These are phyloP conservation scores for Penicillium aurantiogriseum DNA, from an alignment of 2,329 filamentous ascomycete species.

Conservation along the genomic window DNA sequence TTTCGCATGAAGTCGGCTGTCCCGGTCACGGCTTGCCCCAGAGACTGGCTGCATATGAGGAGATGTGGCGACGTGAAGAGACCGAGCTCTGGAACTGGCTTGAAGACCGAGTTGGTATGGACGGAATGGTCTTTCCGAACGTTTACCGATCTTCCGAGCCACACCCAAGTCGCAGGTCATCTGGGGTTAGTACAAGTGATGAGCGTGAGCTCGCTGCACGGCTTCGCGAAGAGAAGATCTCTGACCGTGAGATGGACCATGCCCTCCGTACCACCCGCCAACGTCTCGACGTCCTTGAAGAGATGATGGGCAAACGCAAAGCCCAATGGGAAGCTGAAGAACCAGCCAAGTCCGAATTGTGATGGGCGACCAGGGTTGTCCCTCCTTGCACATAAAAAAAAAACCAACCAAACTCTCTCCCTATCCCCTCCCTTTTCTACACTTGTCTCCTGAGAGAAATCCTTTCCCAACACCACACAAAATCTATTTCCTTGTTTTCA, in stretches of 20 bases:
- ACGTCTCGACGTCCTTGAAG: constrained; percentile 72
- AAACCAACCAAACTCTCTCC: not conserved
- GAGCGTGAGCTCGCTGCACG: constrained; percentile 54
- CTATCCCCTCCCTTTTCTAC: not conserved
- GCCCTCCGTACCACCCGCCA: constrained; percentile 85
- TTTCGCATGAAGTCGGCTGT: constrained; percentile 38
- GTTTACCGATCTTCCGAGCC: constrained; percentile 32
- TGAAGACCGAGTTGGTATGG: constrained; percentile 78
- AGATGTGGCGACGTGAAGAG: constrained; percentile 87
- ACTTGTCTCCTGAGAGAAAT: not conserved
- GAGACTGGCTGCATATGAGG: constrained; percentile 79
- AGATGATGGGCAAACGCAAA: constrained; percentile 64
- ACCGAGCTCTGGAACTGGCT: constrained; percentile 91
- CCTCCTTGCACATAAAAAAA: not conserved
- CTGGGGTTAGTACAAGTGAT: constrained; percentile 36
- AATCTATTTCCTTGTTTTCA: not conserved
- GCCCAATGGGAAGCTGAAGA: constrained; percentile 19
- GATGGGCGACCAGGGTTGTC: not conserved
- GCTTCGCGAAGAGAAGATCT: constrained; percentile 65
- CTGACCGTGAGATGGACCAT: constrained; percentile 71
- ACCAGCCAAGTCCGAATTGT: constrained; percentile 26
- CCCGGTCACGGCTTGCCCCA: constrained; percentile 54
- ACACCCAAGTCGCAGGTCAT: constrained; percentile 44
- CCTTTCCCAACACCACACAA: not conserved
- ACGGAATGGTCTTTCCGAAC: constrained; percentile 48